A percentile compares a stretch with the other conserved stretches of the same genome.
phyloP scores from a whole-genome alignment of 306 rosid genomes.

The Pterocarpus santalinus region DNA sequence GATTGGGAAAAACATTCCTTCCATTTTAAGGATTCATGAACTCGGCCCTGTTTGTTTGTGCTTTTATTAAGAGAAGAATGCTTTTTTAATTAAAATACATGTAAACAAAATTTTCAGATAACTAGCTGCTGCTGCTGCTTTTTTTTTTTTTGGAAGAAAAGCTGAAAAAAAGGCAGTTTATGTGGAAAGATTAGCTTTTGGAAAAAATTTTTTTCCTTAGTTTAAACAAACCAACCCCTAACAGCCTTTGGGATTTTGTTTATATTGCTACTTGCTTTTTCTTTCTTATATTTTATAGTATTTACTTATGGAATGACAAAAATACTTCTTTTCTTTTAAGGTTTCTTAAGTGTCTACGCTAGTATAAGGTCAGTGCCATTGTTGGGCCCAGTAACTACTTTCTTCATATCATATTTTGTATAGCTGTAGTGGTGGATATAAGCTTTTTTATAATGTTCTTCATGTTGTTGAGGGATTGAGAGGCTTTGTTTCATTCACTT shows the following conservation, averaged over 20 bases:
- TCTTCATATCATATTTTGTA: conserved; percentile 24
- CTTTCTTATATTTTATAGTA: conserved; percentile 41
- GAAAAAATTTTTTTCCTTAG: background rate
- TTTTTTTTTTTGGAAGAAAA: background rate
- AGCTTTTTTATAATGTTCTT: conserved; percentile 13
- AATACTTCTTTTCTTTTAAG: conserved; percentile 23
- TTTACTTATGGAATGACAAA: conserved; percentile 19
- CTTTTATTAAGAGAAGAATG: background rate
- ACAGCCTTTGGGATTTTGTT: conserved; percentile 28
- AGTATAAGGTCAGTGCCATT: background rate
- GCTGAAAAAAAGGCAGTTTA: background rate
- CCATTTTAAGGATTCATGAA: conserved; percentile 33
- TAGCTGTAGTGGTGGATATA: conserved; percentile 39
- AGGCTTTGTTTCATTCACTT: background rate
- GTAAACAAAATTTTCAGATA: background rate
- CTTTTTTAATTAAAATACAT: background rate
- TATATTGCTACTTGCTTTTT: background rate
- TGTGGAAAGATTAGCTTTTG: background rate
- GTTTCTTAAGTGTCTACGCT: conserved; percentile 21
- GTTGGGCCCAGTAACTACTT: conserved; percentile 1
- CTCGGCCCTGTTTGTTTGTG: background rate
- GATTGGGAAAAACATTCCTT: conserved; percentile 2
- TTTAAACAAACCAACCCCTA: background rate
- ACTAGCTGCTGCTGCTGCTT: background rate
- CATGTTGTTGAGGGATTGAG: background rate